Percentiles rank a stretch among this genome's conserved stretches.
Evolutionary conservation across 441 rosid species (phyloP).

Genomic region (Populus trichocarpa): DNA sequence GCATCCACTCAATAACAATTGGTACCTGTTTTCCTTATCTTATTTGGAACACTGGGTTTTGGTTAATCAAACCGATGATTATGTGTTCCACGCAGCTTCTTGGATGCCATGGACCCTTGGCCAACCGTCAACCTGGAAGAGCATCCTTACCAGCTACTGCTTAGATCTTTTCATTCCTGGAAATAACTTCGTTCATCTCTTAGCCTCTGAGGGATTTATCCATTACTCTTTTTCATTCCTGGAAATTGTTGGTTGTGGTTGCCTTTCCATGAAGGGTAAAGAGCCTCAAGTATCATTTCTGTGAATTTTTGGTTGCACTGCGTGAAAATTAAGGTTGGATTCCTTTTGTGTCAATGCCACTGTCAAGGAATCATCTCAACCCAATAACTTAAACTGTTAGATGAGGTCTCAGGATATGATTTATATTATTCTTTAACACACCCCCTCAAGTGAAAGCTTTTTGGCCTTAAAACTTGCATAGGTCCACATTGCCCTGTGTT

Average conservation of each 20-base stretch:
- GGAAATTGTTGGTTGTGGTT: background rate
- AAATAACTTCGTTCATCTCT: background rate
- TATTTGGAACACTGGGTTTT: no score
- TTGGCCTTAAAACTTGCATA: no score
- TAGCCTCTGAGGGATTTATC: background rate
- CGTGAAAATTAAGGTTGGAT: no score
- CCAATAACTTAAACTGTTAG: no score
- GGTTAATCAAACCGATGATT: background rate
- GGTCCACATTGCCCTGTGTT: no score
- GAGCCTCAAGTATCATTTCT: background rate
- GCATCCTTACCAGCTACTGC: constrained; percentile 48
- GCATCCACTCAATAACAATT: background rate
- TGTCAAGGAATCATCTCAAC: no score
- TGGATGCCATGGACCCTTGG: constrained; percentile 75
- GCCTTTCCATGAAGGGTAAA: no score
- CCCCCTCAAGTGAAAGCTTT: no score
- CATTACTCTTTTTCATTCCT: background rate
- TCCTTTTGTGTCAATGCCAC: no score
- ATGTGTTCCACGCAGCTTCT: constrained; percentile 43
- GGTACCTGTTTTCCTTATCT: background rate
- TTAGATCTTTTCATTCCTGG: constrained; percentile 9
- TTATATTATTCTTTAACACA: no score
- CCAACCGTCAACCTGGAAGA: constrained; percentile 49
- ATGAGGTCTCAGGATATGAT: no score
- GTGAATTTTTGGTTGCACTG: no score